A percentile compares a stretch with the other conserved stretches of the same genome.
phyloP scores from a whole-genome alignment of 306 rosid genomes.

The Erythrophleum fordii region DNA sequence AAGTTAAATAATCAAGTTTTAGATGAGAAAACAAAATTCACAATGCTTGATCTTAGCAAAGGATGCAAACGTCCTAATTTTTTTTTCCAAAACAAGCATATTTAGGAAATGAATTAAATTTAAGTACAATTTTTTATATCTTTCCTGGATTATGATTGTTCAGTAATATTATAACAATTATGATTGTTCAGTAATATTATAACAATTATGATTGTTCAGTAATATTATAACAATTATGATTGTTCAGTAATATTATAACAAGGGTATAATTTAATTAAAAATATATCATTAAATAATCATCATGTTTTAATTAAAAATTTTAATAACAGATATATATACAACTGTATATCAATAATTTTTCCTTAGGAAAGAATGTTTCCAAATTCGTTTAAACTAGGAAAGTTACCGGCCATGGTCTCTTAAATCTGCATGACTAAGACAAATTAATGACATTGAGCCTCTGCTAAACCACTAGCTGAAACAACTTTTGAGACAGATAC shows the following conservation, averaged over 20 bases:
- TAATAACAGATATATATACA: too few species aligned
- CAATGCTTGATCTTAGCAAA: background rate
- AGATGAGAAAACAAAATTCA: slow-evolving; percentile 6
- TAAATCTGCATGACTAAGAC: slow-evolving; percentile 30
- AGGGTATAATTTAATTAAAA: too few species aligned
- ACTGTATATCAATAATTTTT: too few species aligned
- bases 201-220: too few species aligned
- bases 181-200: too few species aligned
- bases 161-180: too few species aligned
- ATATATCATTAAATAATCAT: too few species aligned
- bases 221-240: too few species aligned
- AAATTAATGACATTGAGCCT: slow-evolving; percentile 23
- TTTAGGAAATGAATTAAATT: background rate
- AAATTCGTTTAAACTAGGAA: slow-evolving; percentile 4
- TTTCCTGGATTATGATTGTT: too few species aligned
- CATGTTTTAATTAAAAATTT: too few species aligned
- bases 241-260: too few species aligned
- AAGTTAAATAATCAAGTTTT: background rate
- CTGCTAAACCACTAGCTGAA: slow-evolving; percentile 27
- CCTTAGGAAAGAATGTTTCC: background rate
- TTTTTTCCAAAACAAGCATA: background rate
- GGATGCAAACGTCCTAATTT: background rate
- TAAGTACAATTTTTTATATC: too few species aligned
- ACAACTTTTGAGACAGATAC: slow-evolving; percentile 26
- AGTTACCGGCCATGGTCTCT: slow-evolving; percentile 7